phyloP scores from a whole-genome alignment of 2,329 filamentous ascomycete species.

The Paecilomyces niveus region DNA sequence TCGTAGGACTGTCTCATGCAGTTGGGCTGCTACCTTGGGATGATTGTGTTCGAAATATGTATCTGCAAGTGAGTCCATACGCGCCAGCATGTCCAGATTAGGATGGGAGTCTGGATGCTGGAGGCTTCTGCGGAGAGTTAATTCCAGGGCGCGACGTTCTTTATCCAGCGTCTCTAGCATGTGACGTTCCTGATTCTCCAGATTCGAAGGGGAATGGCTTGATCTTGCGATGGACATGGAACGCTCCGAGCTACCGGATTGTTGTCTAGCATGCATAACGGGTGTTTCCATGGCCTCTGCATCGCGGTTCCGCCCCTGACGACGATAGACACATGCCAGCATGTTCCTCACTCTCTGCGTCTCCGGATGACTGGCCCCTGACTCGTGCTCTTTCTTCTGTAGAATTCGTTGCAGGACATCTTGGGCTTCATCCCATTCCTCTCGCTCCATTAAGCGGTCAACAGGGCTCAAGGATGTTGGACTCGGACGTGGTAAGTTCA shows the following conservation, averaged over 20 bases:
- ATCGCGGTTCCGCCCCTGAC: conserved; percentile 4
- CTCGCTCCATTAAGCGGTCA: conserved; percentile 5
- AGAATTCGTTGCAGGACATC: conserved; percentile 4
- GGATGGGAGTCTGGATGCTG: neutral
- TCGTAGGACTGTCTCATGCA: conserved; percentile 8
- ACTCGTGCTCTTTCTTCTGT: neutral
- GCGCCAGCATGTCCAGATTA: conserved; percentile 6
- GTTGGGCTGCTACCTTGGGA: conserved; percentile 1
- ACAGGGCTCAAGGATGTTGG: conserved; percentile 6
- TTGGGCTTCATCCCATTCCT: conserved; percentile 8
- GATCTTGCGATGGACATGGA: conserved; percentile 4
- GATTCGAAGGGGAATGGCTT: conserved; percentile 5
- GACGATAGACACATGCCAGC: conserved; percentile 7
- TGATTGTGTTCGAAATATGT: conserved; percentile 5
- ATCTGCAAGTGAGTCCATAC: conserved; percentile 8
- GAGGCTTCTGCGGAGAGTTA: neutral
- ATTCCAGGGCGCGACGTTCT: conserved; percentile 5
- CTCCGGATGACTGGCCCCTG: conserved; percentile 1
- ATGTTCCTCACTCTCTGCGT: conserved; percentile 6
- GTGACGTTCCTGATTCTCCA: conserved; percentile 2
- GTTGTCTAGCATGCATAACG: conserved; percentile 2
- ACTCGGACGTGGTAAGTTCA: conserved; percentile 8
- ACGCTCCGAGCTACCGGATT: conserved; percentile 1
- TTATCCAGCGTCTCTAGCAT: conserved; percentile 4
- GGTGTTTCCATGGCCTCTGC: conserved; percentile 4